phyloP scores from a whole-genome alignment of 1,284 basidiomycete species.

The Apiotrichum laibachii region DNA sequence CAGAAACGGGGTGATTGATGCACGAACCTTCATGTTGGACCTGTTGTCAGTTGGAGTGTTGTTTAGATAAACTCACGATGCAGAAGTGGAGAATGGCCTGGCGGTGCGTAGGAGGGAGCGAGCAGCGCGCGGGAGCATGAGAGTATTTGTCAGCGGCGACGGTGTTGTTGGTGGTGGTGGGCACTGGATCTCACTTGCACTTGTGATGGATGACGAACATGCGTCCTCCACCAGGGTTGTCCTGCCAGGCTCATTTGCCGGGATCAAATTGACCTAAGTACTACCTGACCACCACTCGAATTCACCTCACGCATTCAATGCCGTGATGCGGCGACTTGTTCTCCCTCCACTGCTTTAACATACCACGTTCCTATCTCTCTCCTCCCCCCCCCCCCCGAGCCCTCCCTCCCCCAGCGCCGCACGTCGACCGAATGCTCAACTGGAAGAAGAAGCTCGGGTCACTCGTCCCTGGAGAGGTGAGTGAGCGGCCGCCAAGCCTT shows the following conservation, averaged over 20 bases:
- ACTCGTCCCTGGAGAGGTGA: constrained; percentile 26
- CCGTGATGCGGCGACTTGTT: neutral
- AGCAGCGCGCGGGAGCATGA: neutral
- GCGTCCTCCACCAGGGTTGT: neutral
- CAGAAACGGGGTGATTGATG: neutral
- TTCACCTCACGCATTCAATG: neutral
- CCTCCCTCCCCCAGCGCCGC: neutral
- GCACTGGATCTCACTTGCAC: neutral
- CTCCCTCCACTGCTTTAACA: too few relatives aligned
- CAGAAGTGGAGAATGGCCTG: constrained; percentile 2
- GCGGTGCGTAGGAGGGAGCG: neutral
- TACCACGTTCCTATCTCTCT: too few relatives aligned
- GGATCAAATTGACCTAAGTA: neutral
- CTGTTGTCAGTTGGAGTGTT: neutral
- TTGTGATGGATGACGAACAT: neutral
- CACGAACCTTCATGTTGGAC: constrained; percentile 7
- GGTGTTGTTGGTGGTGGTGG: neutral
- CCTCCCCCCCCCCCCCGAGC: too few relatives aligned
- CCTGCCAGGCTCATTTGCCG: neutral
- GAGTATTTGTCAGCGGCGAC: neutral
- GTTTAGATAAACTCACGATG: neutral
- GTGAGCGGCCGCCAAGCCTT: constrained; percentile 2
- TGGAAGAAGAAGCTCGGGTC: constrained; percentile 27
- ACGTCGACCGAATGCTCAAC: constrained; percentile 9
- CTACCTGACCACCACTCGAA: too few relatives aligned